Evolutionary conservation across 2,329 filamentous ascomycete species (phyloP).

Genomic region (Samsoniella hepiali): DNA sequence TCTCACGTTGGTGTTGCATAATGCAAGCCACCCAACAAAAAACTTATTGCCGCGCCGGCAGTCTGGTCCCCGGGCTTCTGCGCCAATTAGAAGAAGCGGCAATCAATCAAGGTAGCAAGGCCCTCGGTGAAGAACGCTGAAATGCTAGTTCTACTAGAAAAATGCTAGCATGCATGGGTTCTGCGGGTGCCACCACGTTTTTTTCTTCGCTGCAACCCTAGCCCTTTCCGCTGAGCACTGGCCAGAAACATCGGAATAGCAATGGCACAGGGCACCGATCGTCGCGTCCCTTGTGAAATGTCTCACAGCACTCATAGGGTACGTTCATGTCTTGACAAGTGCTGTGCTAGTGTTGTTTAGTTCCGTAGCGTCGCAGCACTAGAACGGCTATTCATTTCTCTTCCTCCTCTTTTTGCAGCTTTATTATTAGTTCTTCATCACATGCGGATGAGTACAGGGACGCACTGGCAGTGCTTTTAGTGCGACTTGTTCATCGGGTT

Average conservation of each 20-base stretch:
- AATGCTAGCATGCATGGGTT: too few relatives aligned
- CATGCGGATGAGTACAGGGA: background rate
- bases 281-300: background rate
- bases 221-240: background rate
- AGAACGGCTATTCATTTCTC: background rate
- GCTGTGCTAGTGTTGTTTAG: background rate
- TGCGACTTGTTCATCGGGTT: background rate
- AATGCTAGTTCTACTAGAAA: too few relatives aligned
- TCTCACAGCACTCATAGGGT: background rate
- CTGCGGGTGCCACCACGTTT: too few relatives aligned
- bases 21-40: background rate
- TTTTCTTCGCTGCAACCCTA: background rate
- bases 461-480: background rate
- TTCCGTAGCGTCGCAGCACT: background rate
- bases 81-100: too few relatives aligned
- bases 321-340: background rate
- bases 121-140: too few relatives aligned
- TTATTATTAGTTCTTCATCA: background rate
- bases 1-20: background rate
- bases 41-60: too few relatives aligned
- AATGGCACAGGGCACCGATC: too few relatives aligned
- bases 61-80: too few relatives aligned
- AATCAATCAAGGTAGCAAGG: too few relatives aligned
- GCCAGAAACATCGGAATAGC: background rate
- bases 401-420: background rate